Percentiles rank a stretch among this genome's conserved stretches.
phyloP scores from a whole-genome alignment of 192 early-diverging fungal species.

The Backusella macrospora region DNA sequence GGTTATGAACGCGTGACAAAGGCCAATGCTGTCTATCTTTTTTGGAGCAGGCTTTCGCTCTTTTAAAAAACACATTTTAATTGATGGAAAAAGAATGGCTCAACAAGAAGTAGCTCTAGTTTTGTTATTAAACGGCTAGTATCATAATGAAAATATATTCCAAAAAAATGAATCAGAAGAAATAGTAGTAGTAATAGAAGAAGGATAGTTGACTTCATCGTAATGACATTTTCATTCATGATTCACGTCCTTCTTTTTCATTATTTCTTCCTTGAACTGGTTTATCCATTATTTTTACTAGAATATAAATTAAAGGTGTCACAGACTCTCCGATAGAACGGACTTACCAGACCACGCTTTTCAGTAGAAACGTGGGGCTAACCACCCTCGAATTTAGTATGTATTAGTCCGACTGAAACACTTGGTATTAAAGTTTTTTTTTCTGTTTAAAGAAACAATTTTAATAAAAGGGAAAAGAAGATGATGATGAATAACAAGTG shows the following conservation, averaged over 20 bases:
- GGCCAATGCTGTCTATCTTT: background rate
- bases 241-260: background rate
- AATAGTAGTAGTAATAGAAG: too few relatives aligned
- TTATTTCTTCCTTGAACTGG: background rate
- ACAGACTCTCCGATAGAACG: slow-evolving; percentile 13
- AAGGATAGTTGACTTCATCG: too few relatives aligned
- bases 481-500: background rate
- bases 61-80: slow-evolving; percentile 15
- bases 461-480: background rate
- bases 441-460: background rate
- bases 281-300: background rate
- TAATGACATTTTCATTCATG: too few relatives aligned
- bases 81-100: slow-evolving; percentile 3
- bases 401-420: background rate
- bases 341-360: slow-evolving; percentile 9
- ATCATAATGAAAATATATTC: too few relatives aligned
- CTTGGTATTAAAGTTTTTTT: background rate
- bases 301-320: slow-evolving; percentile 12
- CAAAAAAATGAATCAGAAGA: too few relatives aligned
- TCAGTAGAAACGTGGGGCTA: background rate
- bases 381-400: background rate
- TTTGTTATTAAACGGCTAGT: background rate
- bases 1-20: slow-evolving; percentile 12
- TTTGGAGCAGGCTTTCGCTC: background rate
- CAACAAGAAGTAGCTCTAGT: background rate